These are phyloP conservation scores for Stephania japonica DNA, from an alignment of 164 flowering plant species.

Conservation along the genomic window DNA sequence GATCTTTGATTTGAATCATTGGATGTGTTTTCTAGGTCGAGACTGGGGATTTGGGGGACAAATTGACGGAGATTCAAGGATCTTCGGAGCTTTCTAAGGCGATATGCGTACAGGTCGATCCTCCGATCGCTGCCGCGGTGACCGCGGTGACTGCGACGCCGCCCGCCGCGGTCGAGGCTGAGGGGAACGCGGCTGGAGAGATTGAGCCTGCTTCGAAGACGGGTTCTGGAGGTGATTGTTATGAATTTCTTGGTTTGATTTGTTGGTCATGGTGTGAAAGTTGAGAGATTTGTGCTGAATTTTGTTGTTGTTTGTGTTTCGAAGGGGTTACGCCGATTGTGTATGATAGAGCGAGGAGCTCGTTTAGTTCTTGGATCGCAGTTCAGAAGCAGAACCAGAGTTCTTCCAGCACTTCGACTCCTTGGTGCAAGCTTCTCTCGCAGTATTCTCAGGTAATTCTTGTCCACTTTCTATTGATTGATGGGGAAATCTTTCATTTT, in stretches of 20 bases:
- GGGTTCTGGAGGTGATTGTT: constrained; percentile 37
- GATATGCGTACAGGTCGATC: constrained; percentile 27
- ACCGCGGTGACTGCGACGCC: constrained; percentile 6
- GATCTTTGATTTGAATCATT: constrained; percentile 3
- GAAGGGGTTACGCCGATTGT: constrained; percentile 33
- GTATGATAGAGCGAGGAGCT: constrained; percentile 45
- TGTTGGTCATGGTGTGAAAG: not conserved
- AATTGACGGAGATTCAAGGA: constrained; percentile 4
- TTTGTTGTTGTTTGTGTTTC: constrained; percentile 10
- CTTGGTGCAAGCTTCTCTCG: constrained; percentile 71
- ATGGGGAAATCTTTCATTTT: not conserved
- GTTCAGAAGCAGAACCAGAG: constrained; percentile 35
- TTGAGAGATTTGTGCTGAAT: constrained; percentile 1
- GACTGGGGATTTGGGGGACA: constrained; percentile 41
- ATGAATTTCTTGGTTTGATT: not conserved
- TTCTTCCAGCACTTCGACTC: constrained; percentile 29
- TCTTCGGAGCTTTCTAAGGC: constrained; percentile 46
- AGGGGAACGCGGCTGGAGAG: constrained; percentile 20
- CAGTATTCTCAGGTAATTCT: constrained; percentile 48
- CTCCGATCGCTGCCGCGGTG: constrained; percentile 19
- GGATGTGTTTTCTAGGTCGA: constrained; percentile 31
- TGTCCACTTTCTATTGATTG: not conserved
- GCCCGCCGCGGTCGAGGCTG: constrained; percentile 14
- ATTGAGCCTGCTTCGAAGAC: constrained; percentile 29
- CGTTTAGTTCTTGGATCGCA: constrained; percentile 33